Evolutionary conservation across 495 filamentous ascomycete genomes (phyloP).

Genomic region (Aspergillus cavernicola): DNA sequence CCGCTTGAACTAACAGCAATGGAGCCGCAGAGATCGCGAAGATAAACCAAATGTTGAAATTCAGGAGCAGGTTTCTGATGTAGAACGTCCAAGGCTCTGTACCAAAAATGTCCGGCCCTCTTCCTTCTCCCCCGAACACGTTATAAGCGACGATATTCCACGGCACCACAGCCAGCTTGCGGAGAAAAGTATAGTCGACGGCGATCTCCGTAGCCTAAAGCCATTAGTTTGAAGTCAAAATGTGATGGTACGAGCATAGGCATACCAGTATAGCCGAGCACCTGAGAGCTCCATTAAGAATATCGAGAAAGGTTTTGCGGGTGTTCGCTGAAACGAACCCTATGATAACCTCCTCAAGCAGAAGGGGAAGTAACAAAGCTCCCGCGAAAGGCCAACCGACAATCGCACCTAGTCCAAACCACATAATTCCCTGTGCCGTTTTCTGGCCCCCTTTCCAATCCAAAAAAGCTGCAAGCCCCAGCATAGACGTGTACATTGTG

Average conservation of each 20-base stretch:
- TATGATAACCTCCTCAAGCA: slow-evolving; percentile 71
- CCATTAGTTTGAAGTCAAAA: slow-evolving; percentile 20
- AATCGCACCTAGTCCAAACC: slow-evolving; percentile 85
- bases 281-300: slow-evolving; percentile 63
- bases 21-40: slow-evolving; percentile 75
- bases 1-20: slow-evolving; percentile 47
- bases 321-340: slow-evolving; percentile 56
- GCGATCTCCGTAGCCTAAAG: slow-evolving; percentile 53
- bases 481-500: slow-evolving; percentile 90
- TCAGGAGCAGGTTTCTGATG: slow-evolving; percentile 82
- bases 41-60: slow-evolving; percentile 93
- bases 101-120: slow-evolving; percentile 90
- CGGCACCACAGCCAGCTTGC: slow-evolving; percentile 69
- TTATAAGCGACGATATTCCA: slow-evolving; percentile 97
- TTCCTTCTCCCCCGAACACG: slow-evolving; percentile 70
- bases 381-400: slow-evolving; percentile 95
- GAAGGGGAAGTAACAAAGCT: slow-evolving; percentile 75
- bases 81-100: slow-evolving; percentile 98
- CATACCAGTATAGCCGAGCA: slow-evolving; percentile 69
- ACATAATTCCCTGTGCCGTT: slow-evolving; percentile 79
- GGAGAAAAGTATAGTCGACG: slow-evolving; percentile 80
- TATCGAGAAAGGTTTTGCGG: slow-evolving; percentile 50
- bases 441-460: slow-evolving; percentile 72
- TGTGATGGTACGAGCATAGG: neutral
- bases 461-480: slow-evolving; percentile 85